Evolutionary conservation across 129 eudicot species (phyloP).

Genomic region (Calendula officinalis): DNA sequence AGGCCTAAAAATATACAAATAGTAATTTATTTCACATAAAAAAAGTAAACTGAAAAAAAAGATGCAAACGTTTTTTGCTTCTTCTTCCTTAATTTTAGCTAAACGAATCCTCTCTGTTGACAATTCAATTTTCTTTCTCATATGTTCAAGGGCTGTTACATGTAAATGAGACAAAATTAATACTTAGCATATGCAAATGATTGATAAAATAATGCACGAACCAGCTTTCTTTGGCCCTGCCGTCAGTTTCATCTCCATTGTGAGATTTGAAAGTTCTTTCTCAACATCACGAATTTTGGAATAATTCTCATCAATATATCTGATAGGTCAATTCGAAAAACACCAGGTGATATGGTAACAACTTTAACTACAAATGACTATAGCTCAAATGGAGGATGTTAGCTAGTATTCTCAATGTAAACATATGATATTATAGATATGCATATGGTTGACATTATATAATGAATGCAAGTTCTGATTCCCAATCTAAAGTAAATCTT

Average conservation of each 20-base stretch:
- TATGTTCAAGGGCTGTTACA: constrained; percentile 81
- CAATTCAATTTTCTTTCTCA: constrained; percentile 94
- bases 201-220: constrained; percentile 42
- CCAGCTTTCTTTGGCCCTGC: constrained; percentile 99
- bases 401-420: no score
- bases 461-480: constrained; percentile 16
- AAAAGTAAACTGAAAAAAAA: constrained; percentile 9
- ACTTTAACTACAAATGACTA: not conserved
- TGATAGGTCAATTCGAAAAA: constrained; percentile 29
- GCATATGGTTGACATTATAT: no score
- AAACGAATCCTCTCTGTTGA: constrained; percentile 81
- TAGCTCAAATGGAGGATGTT: not conserved
- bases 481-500: not conserved
- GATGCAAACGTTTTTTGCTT: constrained; percentile 61
- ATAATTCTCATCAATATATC: constrained; percentile 93
- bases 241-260: constrained; percentile 93
- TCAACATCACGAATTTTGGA: constrained; percentile 98
- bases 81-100: constrained; percentile 86
- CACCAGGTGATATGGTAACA: not conserved
- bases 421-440: no score
- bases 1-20: constrained; percentile 46
- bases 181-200: no score
- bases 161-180: constrained; percentile 18
- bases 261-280: constrained; percentile 71
- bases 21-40: not conserved